phyloP scores from a whole-genome alignment of 2,329 filamentous ascomycete species.

The Dothistroma septosporum region DNA sequence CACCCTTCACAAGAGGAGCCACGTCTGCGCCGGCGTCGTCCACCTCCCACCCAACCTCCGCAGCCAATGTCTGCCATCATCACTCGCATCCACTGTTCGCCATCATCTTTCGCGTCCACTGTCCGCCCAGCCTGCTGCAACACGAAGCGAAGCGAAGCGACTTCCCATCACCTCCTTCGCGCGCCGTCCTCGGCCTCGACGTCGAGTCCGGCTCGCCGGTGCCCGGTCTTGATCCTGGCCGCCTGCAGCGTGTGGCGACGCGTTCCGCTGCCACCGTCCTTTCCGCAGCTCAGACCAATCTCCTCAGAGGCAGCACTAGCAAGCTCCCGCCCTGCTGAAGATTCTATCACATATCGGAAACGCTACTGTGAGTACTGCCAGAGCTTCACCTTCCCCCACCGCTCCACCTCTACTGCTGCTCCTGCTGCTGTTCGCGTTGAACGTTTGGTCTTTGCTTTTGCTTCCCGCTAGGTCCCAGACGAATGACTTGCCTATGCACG shows the following conservation, averaged over 20 bases:
- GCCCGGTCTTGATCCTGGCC: not conserved
- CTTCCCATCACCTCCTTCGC: not conserved
- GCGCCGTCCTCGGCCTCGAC: not conserved
- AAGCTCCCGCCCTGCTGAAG: not conserved
- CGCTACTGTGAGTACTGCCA: slow-evolving; percentile 1
- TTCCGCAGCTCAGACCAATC: not conserved
- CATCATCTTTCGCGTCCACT: too few species aligned
- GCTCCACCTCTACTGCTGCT: not conserved
- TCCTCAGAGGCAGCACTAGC: not conserved
- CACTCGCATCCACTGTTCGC: not conserved
- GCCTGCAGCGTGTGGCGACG: not conserved
- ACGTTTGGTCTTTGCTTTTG: slow-evolving; percentile 7
- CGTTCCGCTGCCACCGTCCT: not conserved
- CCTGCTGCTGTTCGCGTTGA: not conserved
- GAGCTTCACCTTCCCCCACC: not conserved
- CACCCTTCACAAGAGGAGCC: not conserved
- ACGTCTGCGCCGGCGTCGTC: not conserved
- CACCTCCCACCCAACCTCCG: not conserved
- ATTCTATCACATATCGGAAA: slow-evolving; percentile 4
- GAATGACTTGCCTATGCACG: slow-evolving; percentile 25
- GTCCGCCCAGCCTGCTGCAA: too few species aligned
- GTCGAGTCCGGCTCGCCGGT: not conserved
- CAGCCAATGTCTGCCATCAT: not conserved
- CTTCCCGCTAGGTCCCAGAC: slow-evolving; percentile 4
- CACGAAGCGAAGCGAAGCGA: not conserved